phyloP scores from a whole-genome alignment of 1,284 basidiomycete genomes.

The Ceratobasidium sp. region DNA sequence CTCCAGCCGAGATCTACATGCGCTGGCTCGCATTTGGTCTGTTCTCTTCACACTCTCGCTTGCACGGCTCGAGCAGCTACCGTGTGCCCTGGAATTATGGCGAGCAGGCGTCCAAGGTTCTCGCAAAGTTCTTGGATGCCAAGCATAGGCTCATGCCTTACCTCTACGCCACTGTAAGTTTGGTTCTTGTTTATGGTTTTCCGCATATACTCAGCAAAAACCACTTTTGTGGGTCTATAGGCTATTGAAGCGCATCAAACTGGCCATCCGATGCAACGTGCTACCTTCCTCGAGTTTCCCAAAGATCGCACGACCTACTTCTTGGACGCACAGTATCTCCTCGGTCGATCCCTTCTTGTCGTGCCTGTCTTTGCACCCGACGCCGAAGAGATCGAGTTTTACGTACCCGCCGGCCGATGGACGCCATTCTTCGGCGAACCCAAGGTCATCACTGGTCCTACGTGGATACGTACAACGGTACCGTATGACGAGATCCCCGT shows the following conservation, averaged over 20 bases:
- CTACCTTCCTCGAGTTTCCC: conserved; percentile 81
- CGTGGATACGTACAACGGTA: conserved; percentile 45
- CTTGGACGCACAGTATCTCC: conserved; percentile 78
- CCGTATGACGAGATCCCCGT: conserved; percentile 65
- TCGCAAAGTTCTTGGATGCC: conserved; percentile 74
- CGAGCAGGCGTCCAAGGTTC: conserved; percentile 74
- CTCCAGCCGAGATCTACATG: conserved; percentile 76
- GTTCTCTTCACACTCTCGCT: conserved; percentile 76
- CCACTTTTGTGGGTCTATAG: conserved; percentile 52
- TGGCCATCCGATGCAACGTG: conserved; percentile 75
- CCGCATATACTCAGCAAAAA: background rate
- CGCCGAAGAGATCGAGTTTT: conserved; percentile 72
- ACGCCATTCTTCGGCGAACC: conserved; percentile 61
- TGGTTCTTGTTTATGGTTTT: background rate
- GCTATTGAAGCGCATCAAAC: conserved; percentile 70
- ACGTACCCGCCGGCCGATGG: conserved; percentile 78
- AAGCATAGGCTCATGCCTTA: conserved; percentile 83
- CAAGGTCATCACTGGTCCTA: conserved; percentile 43
- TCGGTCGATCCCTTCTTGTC: conserved; percentile 77
- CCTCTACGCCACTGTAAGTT: conserved; percentile 71
- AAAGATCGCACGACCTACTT: conserved; percentile 73
- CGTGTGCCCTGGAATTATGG: conserved; percentile 83
- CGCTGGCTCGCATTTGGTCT: conserved; percentile 71
- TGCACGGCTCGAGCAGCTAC: conserved; percentile 79
- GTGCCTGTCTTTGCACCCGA: conserved; percentile 77